A percentile compares a stretch with the other conserved stretches of the same genome.
Conservation (phyloP, 106 monocot species). For the Dioscorea alata region DNA sequence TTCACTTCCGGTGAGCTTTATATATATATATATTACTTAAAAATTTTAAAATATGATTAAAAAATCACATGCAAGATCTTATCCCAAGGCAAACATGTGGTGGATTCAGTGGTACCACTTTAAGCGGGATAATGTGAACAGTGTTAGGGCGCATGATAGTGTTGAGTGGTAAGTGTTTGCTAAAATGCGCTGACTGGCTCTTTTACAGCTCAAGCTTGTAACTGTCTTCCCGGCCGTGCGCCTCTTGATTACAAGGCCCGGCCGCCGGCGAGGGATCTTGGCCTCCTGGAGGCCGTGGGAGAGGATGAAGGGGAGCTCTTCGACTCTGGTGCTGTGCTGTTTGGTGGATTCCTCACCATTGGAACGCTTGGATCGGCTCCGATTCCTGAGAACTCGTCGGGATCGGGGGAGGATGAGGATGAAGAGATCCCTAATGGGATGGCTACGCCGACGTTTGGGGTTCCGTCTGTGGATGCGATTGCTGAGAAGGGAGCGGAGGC, state of each 20-base stretch:
- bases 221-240: constrained; percentile 33
- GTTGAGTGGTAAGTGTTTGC: neutral
- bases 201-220: constrained; percentile 40
- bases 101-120: no score
- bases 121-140: no score
- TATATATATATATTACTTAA: constrained; percentile 1
- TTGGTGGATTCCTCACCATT: constrained; percentile 58
- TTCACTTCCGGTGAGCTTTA: constrained; percentile 7
- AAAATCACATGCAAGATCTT: neutral
- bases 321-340: constrained; percentile 3
- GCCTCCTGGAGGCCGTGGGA: constrained; percentile 4
- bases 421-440: neutral
- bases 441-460: neutral
- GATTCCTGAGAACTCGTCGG: constrained; percentile 4
- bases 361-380: constrained; percentile 51
- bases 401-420: constrained; percentile 4
- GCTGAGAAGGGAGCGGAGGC: constrained; percentile 29
- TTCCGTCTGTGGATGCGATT: constrained; percentile 14
- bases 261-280: constrained; percentile 4
- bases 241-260: constrained; percentile 22
- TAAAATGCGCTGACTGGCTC: neutral
- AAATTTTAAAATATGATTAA: neutral
- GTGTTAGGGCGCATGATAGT: neutral
- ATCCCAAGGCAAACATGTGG: no score
- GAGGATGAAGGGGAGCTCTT: neutral